A percentile compares a stretch with the other conserved stretches of the same genome.
phyloP scores from a whole-genome alignment of 2,329 filamentous ascomycete species.

The Fusarium setosum region DNA sequence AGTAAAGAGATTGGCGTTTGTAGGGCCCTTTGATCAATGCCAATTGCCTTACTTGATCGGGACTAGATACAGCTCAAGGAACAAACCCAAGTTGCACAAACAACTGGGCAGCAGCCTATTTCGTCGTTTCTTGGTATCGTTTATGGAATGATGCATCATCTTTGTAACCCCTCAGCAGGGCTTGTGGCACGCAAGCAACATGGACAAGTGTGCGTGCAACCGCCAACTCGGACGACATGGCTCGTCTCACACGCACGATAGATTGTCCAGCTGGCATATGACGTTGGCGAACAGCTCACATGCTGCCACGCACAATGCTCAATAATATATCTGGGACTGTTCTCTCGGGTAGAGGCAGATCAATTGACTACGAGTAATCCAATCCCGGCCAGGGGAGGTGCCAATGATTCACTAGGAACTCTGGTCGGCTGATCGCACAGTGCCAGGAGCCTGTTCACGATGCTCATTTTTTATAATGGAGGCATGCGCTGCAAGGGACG shows the following conservation, averaged over 20 bases:
- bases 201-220: constrained; percentile 14
- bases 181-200: constrained; percentile 15
- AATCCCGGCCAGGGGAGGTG: background rate
- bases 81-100: background rate
- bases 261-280: constrained; percentile 1
- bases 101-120: constrained; percentile 19
- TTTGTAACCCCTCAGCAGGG: constrained; percentile 28
- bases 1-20: no score
- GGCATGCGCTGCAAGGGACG: constrained; percentile 36
- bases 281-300: constrained; percentile 5
- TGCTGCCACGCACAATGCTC: background rate
- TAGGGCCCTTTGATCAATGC: no score
- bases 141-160: constrained; percentile 29
- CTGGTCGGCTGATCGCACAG: constrained; percentile 37
- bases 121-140: constrained; percentile 11
- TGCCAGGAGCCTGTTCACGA: constrained; percentile 15
- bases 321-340: constrained; percentile 19
- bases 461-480: constrained; percentile 14
- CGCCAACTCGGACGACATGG: constrained; percentile 27
- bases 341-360: constrained; percentile 29
- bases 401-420: constrained; percentile 7
- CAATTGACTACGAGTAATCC: background rate
- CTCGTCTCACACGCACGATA: constrained; percentile 10
- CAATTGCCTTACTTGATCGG: no score
- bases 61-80: no score